Evolutionary conservation across 345 rosid species (phyloP).

Genomic region (Bruguiera sexangula): DNA sequence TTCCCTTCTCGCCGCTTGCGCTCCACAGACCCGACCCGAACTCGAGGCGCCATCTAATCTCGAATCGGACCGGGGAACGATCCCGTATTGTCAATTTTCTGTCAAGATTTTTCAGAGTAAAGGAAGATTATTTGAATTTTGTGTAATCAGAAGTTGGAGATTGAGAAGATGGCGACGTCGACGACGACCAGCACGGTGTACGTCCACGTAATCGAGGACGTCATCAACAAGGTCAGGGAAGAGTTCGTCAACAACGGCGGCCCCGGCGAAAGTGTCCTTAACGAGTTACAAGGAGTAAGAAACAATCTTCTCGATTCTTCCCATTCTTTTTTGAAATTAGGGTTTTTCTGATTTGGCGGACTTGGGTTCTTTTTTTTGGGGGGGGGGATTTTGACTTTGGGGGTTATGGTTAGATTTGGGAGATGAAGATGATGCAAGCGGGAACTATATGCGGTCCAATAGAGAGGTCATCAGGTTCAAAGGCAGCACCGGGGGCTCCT

Average conservation of each 20-base stretch:
- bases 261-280: conserved; percentile 80
- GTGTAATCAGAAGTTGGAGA: conserved; percentile 3
- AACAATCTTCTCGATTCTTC: neutral
- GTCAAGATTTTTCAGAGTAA: conserved; percentile 3
- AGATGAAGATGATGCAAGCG: conserved; percentile 93
- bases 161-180: conserved; percentile 47
- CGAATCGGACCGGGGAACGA: neutral
- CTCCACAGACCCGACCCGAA: neutral
- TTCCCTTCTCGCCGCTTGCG: too few species aligned
- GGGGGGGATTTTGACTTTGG: conserved; percentile 9
- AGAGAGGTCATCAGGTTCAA: conserved; percentile 62
- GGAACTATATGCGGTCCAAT: conserved; percentile 61
- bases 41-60: neutral
- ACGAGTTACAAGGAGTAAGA: conserved; percentile 86
- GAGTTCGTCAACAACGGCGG: conserved; percentile 81
- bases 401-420: conserved; percentile 67
- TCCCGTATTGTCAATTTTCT: neutral
- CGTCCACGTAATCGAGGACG: conserved; percentile 85
- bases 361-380: neutral
- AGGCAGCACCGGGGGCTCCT: conserved; percentile 54
- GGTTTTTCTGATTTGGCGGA: neutral
- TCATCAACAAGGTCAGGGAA: conserved; percentile 79
- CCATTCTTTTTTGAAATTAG: neutral
- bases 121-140: neutral
- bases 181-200: conserved; percentile 64